A percentile compares a stretch with the other conserved stretches of the same genome.
phyloP scores from a whole-genome alignment of 2,329 filamentous ascomycete species.

The Aspergillus sp. region DNA sequence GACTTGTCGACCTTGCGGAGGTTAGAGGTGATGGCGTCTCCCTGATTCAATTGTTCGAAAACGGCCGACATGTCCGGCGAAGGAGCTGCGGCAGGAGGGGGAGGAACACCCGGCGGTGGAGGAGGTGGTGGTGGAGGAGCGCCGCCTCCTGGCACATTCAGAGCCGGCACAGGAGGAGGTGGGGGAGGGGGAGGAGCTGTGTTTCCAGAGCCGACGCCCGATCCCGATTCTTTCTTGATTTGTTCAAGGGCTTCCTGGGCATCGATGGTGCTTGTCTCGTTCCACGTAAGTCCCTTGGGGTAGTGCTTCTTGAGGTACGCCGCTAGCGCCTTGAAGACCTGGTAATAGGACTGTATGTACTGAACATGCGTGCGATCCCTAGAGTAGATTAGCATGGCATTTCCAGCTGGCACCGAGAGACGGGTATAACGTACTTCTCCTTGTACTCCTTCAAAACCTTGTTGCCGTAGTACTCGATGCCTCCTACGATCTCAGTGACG shows the following conservation, averaged over 20 bases:
- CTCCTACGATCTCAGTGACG: conserved; percentile 76
- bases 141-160: conserved; percentile 52
- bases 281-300: conserved; percentile 79
- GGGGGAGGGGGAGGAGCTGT: conserved; percentile 50
- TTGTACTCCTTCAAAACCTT: conserved; percentile 88
- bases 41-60: conserved; percentile 87
- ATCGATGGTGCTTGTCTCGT: conserved; percentile 69
- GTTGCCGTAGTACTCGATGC: conserved; percentile 93
- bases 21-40: conserved; percentile 80
- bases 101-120: conserved; percentile 59
- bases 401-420: neutral
- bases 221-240: conserved; percentile 40
- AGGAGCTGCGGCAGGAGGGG: conserved; percentile 52
- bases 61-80: conserved; percentile 75
- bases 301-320: conserved; percentile 85
- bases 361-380: conserved; percentile 79
- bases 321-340: conserved; percentile 77
- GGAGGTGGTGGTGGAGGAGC: conserved; percentile 65
- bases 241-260: conserved; percentile 67
- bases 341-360: conserved; percentile 91
- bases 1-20: conserved; percentile 92
- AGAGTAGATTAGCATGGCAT: conserved; percentile 17
- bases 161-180: conserved; percentile 45
- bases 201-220: conserved; percentile 33
- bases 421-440: conserved; percentile 59